Evolutionary conservation across 352 stramenopile genomes (phyloP), one percentile per base, ranked within the genome.

Genomic region (Pythium folliculosum): DNA sequence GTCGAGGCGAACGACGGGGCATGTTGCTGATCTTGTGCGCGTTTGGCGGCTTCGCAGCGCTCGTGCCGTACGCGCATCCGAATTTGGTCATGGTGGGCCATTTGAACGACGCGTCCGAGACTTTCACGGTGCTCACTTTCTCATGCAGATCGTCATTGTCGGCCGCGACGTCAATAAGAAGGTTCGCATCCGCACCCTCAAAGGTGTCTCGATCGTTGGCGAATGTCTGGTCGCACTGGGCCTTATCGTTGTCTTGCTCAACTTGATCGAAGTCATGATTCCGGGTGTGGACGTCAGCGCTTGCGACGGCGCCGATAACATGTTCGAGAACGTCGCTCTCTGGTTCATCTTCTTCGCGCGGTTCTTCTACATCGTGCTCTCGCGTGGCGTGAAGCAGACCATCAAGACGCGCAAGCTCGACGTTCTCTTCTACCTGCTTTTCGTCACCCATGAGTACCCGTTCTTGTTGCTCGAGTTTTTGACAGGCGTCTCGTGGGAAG

Each of bases 291-390:
- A 67, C 21, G 21, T 63, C 13, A 16, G 17, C 7, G 35, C 54
- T n/a, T 65, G 66, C 30, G n/a, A 69, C 14, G 54, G 16, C 17
- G 38, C 67, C 45, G 70, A 73, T 43, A 71, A 75, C 63, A 47
- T 61, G 10, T 52, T 68, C 19, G 60, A 72, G 17, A 62, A 72
- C 51, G 47, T 64, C 37, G 67, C 64, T 4, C 45, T 83, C 1
- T 25, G 60, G 19, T 83, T 76, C 56, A 70, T 77, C 35, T 67
- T 77, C 52, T 47, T 74, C 32, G 77, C 77, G 27, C 74, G 66
- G 3, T 84, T 78, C 38, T 78, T 72, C 53, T 79, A 77, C 40
- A 63, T 82, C 23, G 52, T 52, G 0, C 67, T 80, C 16, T 71
- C 69, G 1, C 60, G 64, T 1, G 71, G 71, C 3, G 57, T 73